A percentile compares a stretch with the other conserved stretches of the same genome.
Conservation (phyloP, 306 rosid species). For the Ormosia semicastrata region DNA sequence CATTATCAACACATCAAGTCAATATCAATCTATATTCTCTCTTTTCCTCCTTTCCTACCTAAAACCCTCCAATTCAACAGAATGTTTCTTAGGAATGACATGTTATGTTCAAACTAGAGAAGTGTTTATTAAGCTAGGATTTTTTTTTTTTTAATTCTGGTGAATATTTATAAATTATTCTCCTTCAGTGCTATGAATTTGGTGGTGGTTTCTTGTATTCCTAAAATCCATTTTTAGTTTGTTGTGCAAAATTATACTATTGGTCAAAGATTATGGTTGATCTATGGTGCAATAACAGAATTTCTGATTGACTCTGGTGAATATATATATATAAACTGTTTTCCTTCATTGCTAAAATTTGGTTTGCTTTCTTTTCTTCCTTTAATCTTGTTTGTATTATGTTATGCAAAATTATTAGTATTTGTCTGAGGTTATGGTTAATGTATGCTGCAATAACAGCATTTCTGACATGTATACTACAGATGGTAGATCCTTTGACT, state of each 20-base stretch:
- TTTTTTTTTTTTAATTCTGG: neutral
- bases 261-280: neutral
- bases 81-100: neutral
- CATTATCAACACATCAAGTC: too few species aligned
- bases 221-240: neutral
- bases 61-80: too few species aligned
- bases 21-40: too few species aligned
- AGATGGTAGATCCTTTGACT: conserved; percentile 98
- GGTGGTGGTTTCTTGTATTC: neutral
- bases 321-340: neutral
- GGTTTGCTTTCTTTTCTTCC: neutral
- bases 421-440: conserved; percentile 10
- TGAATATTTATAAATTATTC: conserved; percentile 7
- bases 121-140: neutral
- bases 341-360: neutral
- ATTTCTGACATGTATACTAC: conserved; percentile 24
- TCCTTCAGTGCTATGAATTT: neutral
- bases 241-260: neutral
- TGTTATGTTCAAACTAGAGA: neutral
- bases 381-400: neutral
- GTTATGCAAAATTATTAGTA: neutral
- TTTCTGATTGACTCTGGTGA: conserved; percentile 1
- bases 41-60: too few species aligned
- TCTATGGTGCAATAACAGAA: neutral
- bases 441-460: conserved; percentile 12